Evolutionary conservation across 192 early-diverging fungal species (phyloP).

Genomic region (Linnemannia exigua): DNA sequence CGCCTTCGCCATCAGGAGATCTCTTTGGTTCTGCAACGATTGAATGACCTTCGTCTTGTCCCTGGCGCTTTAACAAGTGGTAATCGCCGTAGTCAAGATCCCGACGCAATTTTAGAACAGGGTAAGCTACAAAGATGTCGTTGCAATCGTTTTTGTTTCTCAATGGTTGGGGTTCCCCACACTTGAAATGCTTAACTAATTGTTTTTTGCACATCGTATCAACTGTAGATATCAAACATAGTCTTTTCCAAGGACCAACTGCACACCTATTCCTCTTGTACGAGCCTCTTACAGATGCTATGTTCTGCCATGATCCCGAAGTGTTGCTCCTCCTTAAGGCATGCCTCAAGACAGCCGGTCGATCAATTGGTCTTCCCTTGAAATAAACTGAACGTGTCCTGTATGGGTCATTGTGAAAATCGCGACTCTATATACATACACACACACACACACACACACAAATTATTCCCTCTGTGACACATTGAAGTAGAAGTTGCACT

Average conservation of each 20-base stretch:
- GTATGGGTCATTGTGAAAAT: too few relatives aligned
- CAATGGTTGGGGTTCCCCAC: too few relatives aligned
- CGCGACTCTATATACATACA: too few relatives aligned
- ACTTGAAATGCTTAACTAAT: too few relatives aligned
- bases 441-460: too few relatives aligned
- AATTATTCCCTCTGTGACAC: too few relatives aligned
- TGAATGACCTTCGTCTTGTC: conserved; percentile 22
- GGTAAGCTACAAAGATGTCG: background rate
- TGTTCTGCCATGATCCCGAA: conserved; percentile 63
- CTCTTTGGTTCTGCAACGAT: conserved; percentile 27
- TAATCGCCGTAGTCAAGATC: conserved; percentile 18
- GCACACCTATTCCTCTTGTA: conserved; percentile 83
- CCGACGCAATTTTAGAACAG: background rate
- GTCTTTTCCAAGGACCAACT: conserved; percentile 60
- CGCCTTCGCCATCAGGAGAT: conserved; percentile 59
- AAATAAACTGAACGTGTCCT: background rate
- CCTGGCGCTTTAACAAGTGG: conserved; percentile 41
- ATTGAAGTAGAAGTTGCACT: too few relatives aligned
- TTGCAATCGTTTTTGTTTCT: too few relatives aligned
- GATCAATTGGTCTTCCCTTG: conserved; percentile 46
- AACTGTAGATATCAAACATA: conserved; percentile 4
- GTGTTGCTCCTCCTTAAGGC: conserved; percentile 52
- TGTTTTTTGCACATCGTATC: background rate
- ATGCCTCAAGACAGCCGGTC: conserved; percentile 58
- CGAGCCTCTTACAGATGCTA: conserved; percentile 71